A percentile compares a stretch with the other conserved stretches of the same genome.
These are phyloP conservation scores for Malus orientalis DNA, from an alignment of 306 rosid genomes.

Conservation along the genomic window DNA sequence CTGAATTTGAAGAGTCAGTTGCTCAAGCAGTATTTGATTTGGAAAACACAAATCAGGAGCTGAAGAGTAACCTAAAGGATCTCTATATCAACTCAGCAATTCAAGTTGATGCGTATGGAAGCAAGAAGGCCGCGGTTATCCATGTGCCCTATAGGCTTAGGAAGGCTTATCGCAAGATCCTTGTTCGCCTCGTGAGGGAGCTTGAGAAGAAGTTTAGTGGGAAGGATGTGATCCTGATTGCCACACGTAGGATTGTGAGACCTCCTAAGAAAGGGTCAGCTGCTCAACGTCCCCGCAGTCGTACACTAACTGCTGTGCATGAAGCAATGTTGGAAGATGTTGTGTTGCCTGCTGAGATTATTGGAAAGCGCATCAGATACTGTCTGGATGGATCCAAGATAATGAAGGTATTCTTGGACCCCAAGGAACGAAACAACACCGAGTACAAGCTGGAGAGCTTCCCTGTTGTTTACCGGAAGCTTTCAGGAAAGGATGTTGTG, in stretches of 20 bases:
- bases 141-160: slow-evolving; percentile 70
- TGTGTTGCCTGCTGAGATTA: slow-evolving; percentile 86
- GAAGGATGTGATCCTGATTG: slow-evolving; percentile 73
- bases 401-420: slow-evolving; percentile 82
- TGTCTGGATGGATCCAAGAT: slow-evolving; percentile 71
- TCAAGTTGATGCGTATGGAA: slow-evolving; percentile 64
- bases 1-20: slow-evolving; percentile 65
- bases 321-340: slow-evolving; percentile 85
- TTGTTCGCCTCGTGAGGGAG: slow-evolving; percentile 75
- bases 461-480: slow-evolving; percentile 72
- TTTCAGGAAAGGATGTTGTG: slow-evolving; percentile 79
- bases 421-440: slow-evolving; percentile 73
- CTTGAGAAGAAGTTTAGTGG: slow-evolving; percentile 91
- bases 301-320: slow-evolving; percentile 82
- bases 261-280: slow-evolving; percentile 94
- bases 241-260: slow-evolving; percentile 70
- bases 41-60: slow-evolving; percentile 58
- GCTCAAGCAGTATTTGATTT: slow-evolving; percentile 80
- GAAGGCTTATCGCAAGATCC: slow-evolving; percentile 74
- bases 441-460: slow-evolving; percentile 83
- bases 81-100: slow-evolving; percentile 70
- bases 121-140: slow-evolving; percentile 69
- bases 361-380: slow-evolving; percentile 74
- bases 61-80: slow-evolving; percentile 88
- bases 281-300: slow-evolving; percentile 71